Conservation (phyloP, 331 rosid genomes). For the Phaseolus coccineus region DNA sequence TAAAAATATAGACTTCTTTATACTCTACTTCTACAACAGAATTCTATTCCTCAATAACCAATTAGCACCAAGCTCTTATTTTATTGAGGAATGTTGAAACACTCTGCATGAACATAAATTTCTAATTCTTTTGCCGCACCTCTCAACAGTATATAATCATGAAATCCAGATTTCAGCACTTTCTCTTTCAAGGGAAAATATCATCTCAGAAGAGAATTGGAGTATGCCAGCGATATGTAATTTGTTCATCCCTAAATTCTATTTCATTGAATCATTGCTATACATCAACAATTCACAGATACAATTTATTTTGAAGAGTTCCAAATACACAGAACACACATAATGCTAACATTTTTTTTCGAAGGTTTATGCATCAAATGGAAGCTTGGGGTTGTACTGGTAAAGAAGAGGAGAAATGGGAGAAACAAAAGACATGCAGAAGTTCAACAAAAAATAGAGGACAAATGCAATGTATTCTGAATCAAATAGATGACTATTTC, state of each 20-base stretch:
- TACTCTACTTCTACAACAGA: background rate
- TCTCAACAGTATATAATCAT: conserved; percentile 6
- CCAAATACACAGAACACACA: background rate
- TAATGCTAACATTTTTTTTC: background rate
- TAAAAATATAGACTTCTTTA: conserved; percentile 22
- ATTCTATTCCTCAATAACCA: conserved; percentile 4
- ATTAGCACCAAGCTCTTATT: background rate
- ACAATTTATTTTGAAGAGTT: conserved; percentile 4
- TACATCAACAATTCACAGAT: conserved; percentile 11
- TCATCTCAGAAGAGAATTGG: conserved; percentile 6
- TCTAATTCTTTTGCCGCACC: background rate
- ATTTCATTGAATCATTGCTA: background rate
- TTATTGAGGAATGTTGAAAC: background rate
- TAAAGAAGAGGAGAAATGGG: background rate
- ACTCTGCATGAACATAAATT: background rate
- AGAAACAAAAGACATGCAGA: conserved; percentile 19
- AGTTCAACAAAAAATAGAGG: conserved; percentile 26
- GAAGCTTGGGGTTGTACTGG: background rate
- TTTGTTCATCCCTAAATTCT: conserved; percentile 11
- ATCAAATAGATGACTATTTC: conserved; percentile 7
- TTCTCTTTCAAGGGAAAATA: background rate
- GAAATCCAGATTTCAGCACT: background rate
- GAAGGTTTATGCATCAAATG: background rate
- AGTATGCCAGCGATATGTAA: background rate
- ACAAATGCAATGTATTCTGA: conserved; percentile 19